These are phyloP conservation scores for Volvox reticuliferus DNA, from an alignment of 139 green algal genomes.

Conservation along the genomic window DNA sequence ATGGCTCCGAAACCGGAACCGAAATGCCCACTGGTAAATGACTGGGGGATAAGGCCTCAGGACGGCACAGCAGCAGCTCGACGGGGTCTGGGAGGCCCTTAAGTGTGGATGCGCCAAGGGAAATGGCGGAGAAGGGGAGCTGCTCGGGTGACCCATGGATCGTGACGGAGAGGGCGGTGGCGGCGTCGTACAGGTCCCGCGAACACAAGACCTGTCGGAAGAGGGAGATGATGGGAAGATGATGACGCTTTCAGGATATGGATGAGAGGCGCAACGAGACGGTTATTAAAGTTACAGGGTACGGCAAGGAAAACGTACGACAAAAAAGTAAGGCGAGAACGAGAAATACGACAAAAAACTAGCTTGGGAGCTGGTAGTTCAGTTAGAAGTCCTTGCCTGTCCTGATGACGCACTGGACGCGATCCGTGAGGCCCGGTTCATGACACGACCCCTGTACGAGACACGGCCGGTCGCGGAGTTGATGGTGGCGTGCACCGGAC, in stretches of 20 bases:
- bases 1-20: background rate
- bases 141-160: background rate
- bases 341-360: too few relatives aligned
- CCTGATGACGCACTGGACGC: background rate
- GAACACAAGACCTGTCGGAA: constrained; percentile 21
- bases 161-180: background rate
- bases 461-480: background rate
- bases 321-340: too few relatives aligned
- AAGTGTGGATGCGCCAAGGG: background rate
- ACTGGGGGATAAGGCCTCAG: too few relatives aligned
- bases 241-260: too few relatives aligned
- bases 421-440: constrained; percentile 7
- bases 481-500: background rate
- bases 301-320: too few relatives aligned
- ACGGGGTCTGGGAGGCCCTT: constrained; percentile 6
- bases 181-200: constrained; percentile 10
- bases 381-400: background rate
- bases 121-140: background rate
- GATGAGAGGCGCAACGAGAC: too few relatives aligned
- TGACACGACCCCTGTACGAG: background rate
- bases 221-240: too few relatives aligned
- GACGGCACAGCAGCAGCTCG: constrained; percentile 21
- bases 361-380: too few relatives aligned
- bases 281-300: too few relatives aligned
- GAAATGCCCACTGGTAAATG: background rate